phyloP scores from a whole-genome alignment of 2,329 filamentous ascomycete species.

The Colletotrichum coccodes region DNA sequence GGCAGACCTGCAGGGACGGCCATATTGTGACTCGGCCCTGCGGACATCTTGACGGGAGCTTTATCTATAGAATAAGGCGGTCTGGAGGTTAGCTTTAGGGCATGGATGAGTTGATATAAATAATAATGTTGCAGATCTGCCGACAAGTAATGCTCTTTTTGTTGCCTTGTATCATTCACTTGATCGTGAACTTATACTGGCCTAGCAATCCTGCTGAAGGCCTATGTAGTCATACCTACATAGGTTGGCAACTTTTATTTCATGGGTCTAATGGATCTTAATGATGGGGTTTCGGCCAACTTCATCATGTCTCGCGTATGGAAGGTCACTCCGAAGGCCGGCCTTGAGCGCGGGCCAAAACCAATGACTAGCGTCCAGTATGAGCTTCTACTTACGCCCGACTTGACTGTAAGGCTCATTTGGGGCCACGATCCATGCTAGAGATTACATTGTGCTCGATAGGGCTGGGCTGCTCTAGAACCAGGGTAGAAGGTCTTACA shows the following conservation, averaged over 20 bases:
- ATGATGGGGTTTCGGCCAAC: too few relatives aligned
- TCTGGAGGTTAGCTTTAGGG: too few relatives aligned
- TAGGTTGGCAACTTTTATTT: too few relatives aligned
- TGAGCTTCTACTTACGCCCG: background rate
- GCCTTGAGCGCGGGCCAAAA: background rate
- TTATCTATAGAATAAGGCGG: too few relatives aligned
- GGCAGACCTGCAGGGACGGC: conserved; percentile 4
- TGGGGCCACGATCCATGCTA: background rate
- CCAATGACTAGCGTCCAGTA: background rate
- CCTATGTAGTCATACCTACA: background rate
- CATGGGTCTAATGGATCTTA: too few relatives aligned
- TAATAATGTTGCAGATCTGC: too few relatives aligned
- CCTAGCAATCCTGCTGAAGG: background rate
- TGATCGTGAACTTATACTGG: too few relatives aligned
- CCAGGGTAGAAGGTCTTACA: background rate
- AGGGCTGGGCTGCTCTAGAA: background rate
- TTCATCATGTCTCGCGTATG: background rate
- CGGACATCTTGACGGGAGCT: background rate
- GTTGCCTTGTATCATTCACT: too few relatives aligned
- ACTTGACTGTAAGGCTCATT: background rate
- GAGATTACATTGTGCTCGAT: fast-evolving
- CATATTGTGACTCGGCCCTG: background rate
- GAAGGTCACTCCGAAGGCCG: background rate
- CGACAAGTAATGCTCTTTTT: too few relatives aligned
- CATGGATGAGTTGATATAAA: too few relatives aligned